phyloP scores from a whole-genome alignment of 345 rosid species.

The Fremontodendron californicum region DNA sequence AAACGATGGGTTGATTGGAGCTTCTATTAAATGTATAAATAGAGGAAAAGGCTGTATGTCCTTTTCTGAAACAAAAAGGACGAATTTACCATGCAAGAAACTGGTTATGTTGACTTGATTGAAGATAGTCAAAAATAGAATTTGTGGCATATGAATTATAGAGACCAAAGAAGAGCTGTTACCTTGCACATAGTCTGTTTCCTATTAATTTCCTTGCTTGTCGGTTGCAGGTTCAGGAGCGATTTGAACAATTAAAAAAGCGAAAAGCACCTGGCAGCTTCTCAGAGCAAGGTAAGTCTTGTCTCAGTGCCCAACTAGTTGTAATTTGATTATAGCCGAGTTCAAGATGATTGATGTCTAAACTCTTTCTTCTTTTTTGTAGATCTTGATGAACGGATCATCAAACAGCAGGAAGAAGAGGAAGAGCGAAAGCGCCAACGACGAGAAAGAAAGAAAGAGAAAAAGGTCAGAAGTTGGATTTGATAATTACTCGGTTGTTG shows the following conservation, averaged over 20 bases:
- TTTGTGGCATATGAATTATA: not conserved
- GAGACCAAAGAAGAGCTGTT: not conserved
- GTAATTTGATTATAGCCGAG: not conserved
- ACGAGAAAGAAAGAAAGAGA: constrained; percentile 90
- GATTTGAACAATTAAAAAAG: constrained; percentile 83
- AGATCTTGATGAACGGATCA: constrained; percentile 90
- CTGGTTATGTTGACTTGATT: not conserved
- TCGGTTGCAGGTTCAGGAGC: constrained; percentile 66
- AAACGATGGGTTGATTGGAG: not conserved
- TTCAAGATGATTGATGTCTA: not conserved
- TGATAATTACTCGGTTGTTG: not conserved
- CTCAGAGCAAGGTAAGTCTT: constrained; percentile 75
- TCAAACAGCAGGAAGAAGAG: constrained; percentile 87
- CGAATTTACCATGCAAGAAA: not conserved
- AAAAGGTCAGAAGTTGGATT: constrained; percentile 55
- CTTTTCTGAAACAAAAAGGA: not conserved
- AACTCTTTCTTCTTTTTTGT: constrained; percentile 26
- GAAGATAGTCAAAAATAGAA: not conserved
- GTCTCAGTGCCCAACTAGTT: constrained; percentile 14
- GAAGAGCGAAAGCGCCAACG: constrained; percentile 78
- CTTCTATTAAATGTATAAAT: not conserved
- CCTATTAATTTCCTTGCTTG: not conserved
- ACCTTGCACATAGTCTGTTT: not conserved
- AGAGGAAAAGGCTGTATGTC: not conserved
- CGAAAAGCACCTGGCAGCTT: constrained; percentile 66